These are phyloP conservation scores for Penicillium paxilli DNA, from an alignment of 495 filamentous ascomycete genomes.

Conservation along the genomic window DNA sequence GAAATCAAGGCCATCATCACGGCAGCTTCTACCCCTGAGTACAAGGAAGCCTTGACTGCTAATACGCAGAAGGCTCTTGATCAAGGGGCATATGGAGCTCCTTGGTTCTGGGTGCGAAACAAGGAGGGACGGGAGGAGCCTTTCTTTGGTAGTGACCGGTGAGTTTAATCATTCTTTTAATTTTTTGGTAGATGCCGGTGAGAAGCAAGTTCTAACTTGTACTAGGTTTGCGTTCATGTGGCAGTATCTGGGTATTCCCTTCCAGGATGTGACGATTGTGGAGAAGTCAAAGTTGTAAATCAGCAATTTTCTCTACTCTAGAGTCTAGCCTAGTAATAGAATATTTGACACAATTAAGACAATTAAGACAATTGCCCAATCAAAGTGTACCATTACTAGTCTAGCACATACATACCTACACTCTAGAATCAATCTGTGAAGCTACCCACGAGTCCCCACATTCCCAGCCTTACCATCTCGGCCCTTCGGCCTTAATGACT, in stretches of 20 bases:
- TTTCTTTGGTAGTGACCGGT: conserved; percentile 80
- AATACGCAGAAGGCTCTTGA: conserved; percentile 60
- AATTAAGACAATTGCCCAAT: too few species aligned
- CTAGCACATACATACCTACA: background rate
- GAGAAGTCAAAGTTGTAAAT: conserved; percentile 22
- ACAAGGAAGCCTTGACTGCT: conserved; percentile 58
- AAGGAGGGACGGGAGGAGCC: conserved; percentile 57
- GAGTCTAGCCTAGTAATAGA: too few species aligned
- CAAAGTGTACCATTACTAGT: background rate
- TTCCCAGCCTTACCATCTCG: conserved; percentile 7
- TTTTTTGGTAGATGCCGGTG: conserved; percentile 11
- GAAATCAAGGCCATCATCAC: conserved; percentile 53
- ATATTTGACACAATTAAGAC: too few species aligned
- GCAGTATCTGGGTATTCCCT: conserved; percentile 38
- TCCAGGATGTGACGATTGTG: conserved; percentile 30
- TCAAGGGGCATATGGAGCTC: conserved; percentile 69
- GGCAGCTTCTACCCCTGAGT: conserved; percentile 44
- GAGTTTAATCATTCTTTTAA: conserved; percentile 23
- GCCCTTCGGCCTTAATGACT: conserved; percentile 17
- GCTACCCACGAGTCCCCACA: background rate
- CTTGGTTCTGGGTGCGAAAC: conserved; percentile 75
- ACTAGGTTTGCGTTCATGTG: conserved; percentile 40
- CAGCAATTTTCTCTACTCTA: background rate
- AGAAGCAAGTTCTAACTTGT: conserved; percentile 3
- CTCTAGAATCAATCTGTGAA: too few species aligned